phyloP scores from a whole-genome alignment of 164 flowering plant species.

The Vitis labrusca region DNA sequence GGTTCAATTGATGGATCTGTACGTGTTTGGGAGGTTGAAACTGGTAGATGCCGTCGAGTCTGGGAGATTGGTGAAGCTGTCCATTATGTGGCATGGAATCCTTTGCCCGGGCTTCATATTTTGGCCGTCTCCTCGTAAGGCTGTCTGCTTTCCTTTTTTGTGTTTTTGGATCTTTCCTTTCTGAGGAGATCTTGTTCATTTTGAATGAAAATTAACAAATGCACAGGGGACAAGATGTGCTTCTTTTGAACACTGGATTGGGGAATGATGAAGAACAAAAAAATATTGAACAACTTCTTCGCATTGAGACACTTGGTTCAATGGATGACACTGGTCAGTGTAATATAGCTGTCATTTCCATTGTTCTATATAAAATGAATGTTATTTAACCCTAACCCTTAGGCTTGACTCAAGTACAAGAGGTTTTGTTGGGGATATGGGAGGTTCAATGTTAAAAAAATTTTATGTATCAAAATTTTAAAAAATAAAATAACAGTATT shows the following conservation, averaged over 20 bases:
- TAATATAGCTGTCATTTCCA: not conserved
- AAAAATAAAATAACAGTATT: no score
- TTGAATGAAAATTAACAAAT: conserved; percentile 6
- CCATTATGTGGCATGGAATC: conserved; percentile 89
- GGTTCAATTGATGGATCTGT: conserved; percentile 92
- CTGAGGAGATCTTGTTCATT: not conserved
- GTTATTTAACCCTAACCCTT: not conserved
- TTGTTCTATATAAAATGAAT: not conserved
- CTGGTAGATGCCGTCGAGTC: conserved; percentile 73
- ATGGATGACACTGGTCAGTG: conserved; percentile 65
- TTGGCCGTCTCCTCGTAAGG: conserved; percentile 77
- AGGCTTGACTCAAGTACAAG: no score
- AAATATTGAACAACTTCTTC: conserved; percentile 63
- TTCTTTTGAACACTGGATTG: conserved; percentile 69
- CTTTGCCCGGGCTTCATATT: conserved; percentile 62
- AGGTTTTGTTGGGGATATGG: no score
- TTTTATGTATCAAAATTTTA: no score
- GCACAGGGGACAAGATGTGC: conserved; percentile 76
- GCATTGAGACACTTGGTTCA: conserved; percentile 28
- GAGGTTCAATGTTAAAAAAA: no score
- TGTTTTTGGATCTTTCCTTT: not conserved
- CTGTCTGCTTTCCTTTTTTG: not conserved
- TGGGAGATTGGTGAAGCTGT: conserved; percentile 78
- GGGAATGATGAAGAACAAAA: conserved; percentile 71
- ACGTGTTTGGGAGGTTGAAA: conserved; percentile 94